Evolutionary conservation across 306 rosid species (phyloP), one percentile per base, ranked within the genome.

Genomic region (Quercus alba): DNA sequence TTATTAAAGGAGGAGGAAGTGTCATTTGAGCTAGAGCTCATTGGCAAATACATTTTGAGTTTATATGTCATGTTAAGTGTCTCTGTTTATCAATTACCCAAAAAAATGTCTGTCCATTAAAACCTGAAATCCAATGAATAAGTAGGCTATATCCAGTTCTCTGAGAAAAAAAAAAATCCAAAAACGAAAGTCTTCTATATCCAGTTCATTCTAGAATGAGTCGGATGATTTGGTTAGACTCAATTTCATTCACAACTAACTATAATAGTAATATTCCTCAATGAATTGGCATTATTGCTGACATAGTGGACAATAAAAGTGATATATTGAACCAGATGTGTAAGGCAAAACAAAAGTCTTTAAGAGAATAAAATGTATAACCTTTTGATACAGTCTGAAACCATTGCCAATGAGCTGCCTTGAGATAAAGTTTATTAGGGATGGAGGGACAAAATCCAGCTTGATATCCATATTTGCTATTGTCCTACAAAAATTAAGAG

Each of bases 371-470:
- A 57, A 76, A 76, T 68, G 44, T 72, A 55, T 78, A 70, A 93
- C 99, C 99, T 96, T 91, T 79, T 96, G 93, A 82, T 87, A 96
- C 78, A 96, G 97, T 72, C 75, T 88, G 91, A 93, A 91, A 82
- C 97, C 99, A 78, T 77, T 91, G 83, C 98, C 98, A 3, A 96
- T 87, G 76, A 96, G 88, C 91, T 96, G 99, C 78, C 99, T 89
- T 61, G 98, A 84, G 80, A 96, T 82, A 81, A 96, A 96, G 93
- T 96, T 93, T 75, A 96, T 87, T 73, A 93, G 89, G 51, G 97
- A 84, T 25, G 99, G 97, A 55, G 97, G 94, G 54, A 93, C 81
- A 25, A 96, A 87, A 73, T 93, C 98, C 88, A 96, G 73, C 97
- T 96, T 96, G 51, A 96, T 57, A 89, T 96, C 99, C 97, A 93